Evolutionary conservation across 768 basidiomycete genomes (phyloP), one percentile per base, ranked within the genome.

Genomic region (Sporobolomyces phaffii): DNA sequence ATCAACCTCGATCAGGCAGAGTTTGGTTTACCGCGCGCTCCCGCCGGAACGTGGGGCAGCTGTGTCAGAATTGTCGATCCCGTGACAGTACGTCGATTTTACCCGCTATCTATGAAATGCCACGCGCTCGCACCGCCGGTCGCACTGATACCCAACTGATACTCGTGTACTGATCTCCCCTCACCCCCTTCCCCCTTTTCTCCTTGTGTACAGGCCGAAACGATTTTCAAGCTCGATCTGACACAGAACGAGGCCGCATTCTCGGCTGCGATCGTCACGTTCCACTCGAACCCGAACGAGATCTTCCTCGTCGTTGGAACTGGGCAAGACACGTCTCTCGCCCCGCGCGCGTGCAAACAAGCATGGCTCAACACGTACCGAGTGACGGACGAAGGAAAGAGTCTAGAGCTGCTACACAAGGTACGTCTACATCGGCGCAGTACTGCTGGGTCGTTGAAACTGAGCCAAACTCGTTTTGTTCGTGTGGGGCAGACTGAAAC

Each of bases 231-330:
- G 43, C 78, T 94, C 44, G 85, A 86, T 43, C 80, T 98, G 26
- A 93, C 96, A 68, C 85, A 88, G 75, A 96, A 98, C 76, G 96
- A 99, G 77, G 87, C 90, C 1, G 96, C 94, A 0, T 99, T 98
- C 77, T 96, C 90, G 4, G 78, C 96, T 24, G 89, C 94, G 1
- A 80, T 97, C 40, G 89, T 93, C 10, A 86, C 90, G 17, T 98
- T 97, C 78, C 79, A 86, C 34, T 86, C 86, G n/a, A 83, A 84
- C 38, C 82, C 83, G 24, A 86, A 86, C 54, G 92, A 98, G 71
- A 78, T 89, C n/a, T 87, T 90, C 75, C 84, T 99, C 40, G 90
- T 98, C 11, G 90, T 98, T 48, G 96, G 94, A 26, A 96, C 96
- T 0, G 93, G 91, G 3, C 85, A 88, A 29, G 87, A 93, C 72